A percentile compares a stretch with the other conserved stretches of the same genome.
Conservation (phyloP, 306 rosid genomes). For the Fragaria vesca region DNA sequence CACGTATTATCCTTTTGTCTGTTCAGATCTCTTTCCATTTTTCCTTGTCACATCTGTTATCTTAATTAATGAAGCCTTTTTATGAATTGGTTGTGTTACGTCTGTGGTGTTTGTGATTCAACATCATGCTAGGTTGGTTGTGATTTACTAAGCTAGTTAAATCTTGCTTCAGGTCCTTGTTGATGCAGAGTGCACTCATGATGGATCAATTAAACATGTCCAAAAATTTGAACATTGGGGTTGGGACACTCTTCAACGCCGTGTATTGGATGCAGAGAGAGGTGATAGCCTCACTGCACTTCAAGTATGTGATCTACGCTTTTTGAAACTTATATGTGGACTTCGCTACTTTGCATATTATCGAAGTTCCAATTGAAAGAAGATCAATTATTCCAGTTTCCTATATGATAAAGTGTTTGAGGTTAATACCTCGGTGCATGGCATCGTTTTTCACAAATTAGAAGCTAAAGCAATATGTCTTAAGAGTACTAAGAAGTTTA, state of each 20-base stretch:
- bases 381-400: neutral
- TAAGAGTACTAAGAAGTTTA: neutral
- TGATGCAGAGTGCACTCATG: conserved; percentile 99
- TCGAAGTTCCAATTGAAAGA: neutral
- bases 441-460: neutral
- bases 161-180: conserved; percentile 69
- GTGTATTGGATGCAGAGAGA: conserved; percentile 85
- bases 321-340: neutral
- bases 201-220: conserved; percentile 88
- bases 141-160: conserved; percentile 20
- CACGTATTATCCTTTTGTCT: neutral
- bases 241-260: conserved; percentile 77
- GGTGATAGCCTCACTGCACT: conserved; percentile 61
- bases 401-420: neutral
- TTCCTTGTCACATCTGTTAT: conserved; percentile 1
- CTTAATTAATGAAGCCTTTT: neutral
- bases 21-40: neutral
- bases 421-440: neutral
- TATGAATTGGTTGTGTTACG: neutral
- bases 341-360: neutral
- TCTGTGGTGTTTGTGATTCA: neutral
- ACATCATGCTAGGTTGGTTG: conserved; percentile 4
- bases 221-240: conserved; percentile 94
- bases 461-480: neutral
- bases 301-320: conserved; percentile 53